phyloP scores from a whole-genome alignment of 2,329 filamentous ascomycete species.

The Colletotrichum cereale region DNA sequence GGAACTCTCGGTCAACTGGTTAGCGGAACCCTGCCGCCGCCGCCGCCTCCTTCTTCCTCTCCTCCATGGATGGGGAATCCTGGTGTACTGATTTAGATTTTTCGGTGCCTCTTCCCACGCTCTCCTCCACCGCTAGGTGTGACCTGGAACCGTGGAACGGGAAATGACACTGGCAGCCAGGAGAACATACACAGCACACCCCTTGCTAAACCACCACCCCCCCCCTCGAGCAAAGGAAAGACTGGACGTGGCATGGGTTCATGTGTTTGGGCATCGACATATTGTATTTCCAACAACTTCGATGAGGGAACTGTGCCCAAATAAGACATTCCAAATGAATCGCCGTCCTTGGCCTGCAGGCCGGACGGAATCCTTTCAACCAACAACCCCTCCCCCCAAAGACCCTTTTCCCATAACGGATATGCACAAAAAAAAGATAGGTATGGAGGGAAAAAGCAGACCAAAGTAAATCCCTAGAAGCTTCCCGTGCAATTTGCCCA shows the following conservation, averaged over 20 bases:
- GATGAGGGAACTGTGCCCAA: background rate
- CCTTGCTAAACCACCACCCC: background rate
- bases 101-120: background rate
- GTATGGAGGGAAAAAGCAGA: conserved; percentile 10
- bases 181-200: background rate
- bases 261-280: background rate
- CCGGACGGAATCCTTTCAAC: background rate
- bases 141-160: background rate
- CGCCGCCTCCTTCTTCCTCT: background rate
- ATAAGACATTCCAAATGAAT: background rate
- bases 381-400: background rate
- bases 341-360: background rate
- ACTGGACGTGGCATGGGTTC: background rate
- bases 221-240: background rate
- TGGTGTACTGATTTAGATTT: background rate
- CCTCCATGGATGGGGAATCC: background rate
- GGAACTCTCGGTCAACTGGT: background rate
- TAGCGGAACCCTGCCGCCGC: background rate
- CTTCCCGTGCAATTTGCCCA: conserved; percentile 22
- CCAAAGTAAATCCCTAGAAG: conserved; percentile 12
- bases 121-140: background rate
- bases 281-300: conserved; percentile 5
- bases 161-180: background rate
- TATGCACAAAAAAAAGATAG: background rate
- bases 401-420: background rate